These are phyloP conservation scores for Pseudonitzschia pungens DNA, from an alignment of 108 stramenopile genomes.

Conservation along the genomic window DNA sequence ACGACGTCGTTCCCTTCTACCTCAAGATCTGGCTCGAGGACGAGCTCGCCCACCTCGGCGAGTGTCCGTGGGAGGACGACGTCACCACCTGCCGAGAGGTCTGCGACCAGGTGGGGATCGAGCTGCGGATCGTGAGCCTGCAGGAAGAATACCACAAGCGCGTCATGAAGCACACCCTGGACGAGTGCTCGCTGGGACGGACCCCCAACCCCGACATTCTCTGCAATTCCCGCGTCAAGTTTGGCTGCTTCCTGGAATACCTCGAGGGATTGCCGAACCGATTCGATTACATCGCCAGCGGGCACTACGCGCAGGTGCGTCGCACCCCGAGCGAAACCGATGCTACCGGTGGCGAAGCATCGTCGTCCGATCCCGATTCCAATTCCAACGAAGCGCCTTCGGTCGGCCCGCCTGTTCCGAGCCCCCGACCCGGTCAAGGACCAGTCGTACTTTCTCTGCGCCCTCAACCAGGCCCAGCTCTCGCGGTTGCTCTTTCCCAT, in stretches of 20 bases:
- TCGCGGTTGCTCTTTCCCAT: conserved; percentile 86
- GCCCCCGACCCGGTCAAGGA: conserved; percentile 95
- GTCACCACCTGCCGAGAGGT: conserved; percentile 69
- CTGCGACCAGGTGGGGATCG: conserved; percentile 90
- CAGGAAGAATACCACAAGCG: conserved; percentile 89
- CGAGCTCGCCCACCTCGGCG: conserved; percentile 90
- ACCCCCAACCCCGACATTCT: conserved; percentile 98
- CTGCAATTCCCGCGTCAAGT: conserved; percentile 96
- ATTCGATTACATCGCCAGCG: conserved; percentile 90
- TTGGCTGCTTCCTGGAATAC: conserved; percentile 92
- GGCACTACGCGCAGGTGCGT: conserved; percentile 95
- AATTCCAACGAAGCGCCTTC: too few relatives aligned
- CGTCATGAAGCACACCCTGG: conserved; percentile 88
- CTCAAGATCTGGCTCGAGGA: conserved; percentile 98
- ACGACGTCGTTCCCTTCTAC: conserved; percentile 93
- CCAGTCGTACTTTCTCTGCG: conserved; percentile 96
- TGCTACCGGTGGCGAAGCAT: too few relatives aligned
- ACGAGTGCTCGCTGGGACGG: conserved; percentile 81
- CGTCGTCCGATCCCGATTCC: too few relatives aligned
- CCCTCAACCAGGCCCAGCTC: conserved; percentile 87
- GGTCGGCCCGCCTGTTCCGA: conserved; percentile 71
- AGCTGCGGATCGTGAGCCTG: conserved; percentile 81
- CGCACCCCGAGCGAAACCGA: conserved; percentile 24
- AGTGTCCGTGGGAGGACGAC: conserved; percentile 97
- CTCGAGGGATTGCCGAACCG: conserved; percentile 35